Percentiles rank a stretch among this genome's conserved stretches.
These are phyloP conservation scores for Zygotorulaspora florentina DNA, from an alignment of 805 yeast genomes.

Conservation along the genomic window DNA sequence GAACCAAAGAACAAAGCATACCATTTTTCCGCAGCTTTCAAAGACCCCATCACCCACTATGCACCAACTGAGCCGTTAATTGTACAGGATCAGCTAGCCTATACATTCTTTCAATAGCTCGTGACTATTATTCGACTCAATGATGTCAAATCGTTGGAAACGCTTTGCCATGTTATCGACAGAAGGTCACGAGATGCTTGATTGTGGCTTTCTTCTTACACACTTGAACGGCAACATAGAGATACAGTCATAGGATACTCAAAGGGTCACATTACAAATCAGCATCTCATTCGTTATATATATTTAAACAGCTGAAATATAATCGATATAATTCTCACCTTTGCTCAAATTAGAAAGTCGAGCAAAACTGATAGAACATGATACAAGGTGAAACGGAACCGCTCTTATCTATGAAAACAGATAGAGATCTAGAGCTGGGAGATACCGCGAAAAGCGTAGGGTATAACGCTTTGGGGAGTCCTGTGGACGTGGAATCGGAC, in stretches of 20 bases:
- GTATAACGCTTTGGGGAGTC: slow-evolving; percentile 12
- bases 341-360: neutral
- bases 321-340: neutral
- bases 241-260: too few species aligned
- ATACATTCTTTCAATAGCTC: too few species aligned
- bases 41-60: neutral
- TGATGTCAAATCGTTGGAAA: too few species aligned
- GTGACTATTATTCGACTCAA: too few species aligned
- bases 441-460: slow-evolving; percentile 1
- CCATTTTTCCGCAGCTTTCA: slow-evolving; percentile 4
- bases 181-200: slow-evolving; percentile 1
- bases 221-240: too few species aligned
- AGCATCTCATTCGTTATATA: too few species aligned
- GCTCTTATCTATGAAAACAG: slow-evolving; percentile 1
- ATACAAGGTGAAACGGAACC: neutral
- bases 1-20: slow-evolving; percentile 7
- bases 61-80: neutral
- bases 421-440: slow-evolving; percentile 4
- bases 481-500: slow-evolving; percentile 2
- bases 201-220: too few species aligned
- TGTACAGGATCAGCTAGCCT: neutral
- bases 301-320: neutral
- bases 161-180: neutral
- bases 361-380: neutral
- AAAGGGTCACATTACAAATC: too few species aligned